Conservation (phyloP, 306 rosid species). For the Styphnolobium japonicum region DNA sequence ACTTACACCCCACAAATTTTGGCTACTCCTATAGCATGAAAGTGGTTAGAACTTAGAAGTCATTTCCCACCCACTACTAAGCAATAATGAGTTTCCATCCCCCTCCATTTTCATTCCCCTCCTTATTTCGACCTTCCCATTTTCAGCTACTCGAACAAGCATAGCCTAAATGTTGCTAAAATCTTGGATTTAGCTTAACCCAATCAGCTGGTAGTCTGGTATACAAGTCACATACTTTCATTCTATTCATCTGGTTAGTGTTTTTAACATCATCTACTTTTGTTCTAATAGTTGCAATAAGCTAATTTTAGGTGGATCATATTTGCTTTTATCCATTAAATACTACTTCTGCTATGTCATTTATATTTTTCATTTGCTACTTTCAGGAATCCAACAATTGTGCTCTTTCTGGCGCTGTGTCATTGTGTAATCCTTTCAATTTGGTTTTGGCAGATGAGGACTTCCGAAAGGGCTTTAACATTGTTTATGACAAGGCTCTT, state of each 20-base stretch:
- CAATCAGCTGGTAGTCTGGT: background rate
- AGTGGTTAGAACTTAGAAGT: background rate
- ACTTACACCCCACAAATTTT: background rate
- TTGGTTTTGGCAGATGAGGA: slow-evolving; percentile 86
- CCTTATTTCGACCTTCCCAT: background rate
- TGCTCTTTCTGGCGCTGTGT: slow-evolving; percentile 91
- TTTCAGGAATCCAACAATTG: slow-evolving; percentile 67
- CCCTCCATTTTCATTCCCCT: background rate
- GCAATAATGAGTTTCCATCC: background rate
- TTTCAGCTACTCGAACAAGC: background rate
- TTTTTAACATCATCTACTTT: background rate
- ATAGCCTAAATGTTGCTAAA: background rate
- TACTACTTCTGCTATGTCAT: slow-evolving; percentile 9
- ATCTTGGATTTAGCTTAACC: background rate
- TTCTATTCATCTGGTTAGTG: background rate
- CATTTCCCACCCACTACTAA: background rate
- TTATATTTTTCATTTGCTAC: slow-evolving; percentile 21
- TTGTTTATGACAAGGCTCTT: slow-evolving; percentile 77
- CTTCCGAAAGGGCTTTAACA: slow-evolving; percentile 86
- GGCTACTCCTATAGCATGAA: background rate
- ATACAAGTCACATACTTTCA: background rate
- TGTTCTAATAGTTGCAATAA: background rate
- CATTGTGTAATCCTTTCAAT: slow-evolving; percentile 95
- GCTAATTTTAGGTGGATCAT: slow-evolving; percentile 6
- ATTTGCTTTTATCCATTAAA: background rate